phyloP scores from a whole-genome alignment of 306 rosid genomes.

The Herpetospermum pedunculosum region DNA sequence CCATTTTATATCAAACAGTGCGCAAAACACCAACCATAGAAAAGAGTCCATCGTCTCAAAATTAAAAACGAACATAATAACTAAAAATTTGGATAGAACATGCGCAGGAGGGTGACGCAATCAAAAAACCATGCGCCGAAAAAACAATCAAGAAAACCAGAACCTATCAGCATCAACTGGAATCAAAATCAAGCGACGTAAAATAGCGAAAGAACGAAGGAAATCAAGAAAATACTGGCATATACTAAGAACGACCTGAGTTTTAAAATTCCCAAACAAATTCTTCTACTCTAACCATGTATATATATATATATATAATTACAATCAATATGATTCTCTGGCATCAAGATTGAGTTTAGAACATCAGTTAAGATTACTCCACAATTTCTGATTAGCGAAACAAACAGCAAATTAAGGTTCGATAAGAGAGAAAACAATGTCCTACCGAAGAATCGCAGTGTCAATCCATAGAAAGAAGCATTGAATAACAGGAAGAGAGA shows the following conservation, averaged over 20 bases:
- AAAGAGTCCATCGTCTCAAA: not conserved
- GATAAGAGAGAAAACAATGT: not conserved
- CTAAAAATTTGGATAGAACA: not conserved
- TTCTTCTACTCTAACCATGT: not conserved
- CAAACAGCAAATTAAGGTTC: not conserved
- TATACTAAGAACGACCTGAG: not conserved
- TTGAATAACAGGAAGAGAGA: not conserved
- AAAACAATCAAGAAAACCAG: not conserved
- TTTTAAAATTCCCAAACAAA: not conserved
- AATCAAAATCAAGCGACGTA: not conserved
- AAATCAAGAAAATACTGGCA: not conserved
- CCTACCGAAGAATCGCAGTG: not conserved
- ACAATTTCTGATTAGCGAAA: constrained; percentile 11
- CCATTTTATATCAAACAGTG: not conserved
- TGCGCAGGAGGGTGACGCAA: not conserved
- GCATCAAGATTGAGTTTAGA: not conserved
- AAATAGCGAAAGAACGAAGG: not conserved
- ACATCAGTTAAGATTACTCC: not conserved
- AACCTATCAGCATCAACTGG: not conserved
- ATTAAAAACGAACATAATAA: not conserved
- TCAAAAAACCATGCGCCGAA: not conserved
- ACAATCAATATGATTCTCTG: not conserved
- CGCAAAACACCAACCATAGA: not conserved
- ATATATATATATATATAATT: too few relatives aligned
- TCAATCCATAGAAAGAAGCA: not conserved